phyloP scores from a whole-genome alignment of 495 filamentous ascomycete genomes.

The Astrocystis sublimbata region DNA sequence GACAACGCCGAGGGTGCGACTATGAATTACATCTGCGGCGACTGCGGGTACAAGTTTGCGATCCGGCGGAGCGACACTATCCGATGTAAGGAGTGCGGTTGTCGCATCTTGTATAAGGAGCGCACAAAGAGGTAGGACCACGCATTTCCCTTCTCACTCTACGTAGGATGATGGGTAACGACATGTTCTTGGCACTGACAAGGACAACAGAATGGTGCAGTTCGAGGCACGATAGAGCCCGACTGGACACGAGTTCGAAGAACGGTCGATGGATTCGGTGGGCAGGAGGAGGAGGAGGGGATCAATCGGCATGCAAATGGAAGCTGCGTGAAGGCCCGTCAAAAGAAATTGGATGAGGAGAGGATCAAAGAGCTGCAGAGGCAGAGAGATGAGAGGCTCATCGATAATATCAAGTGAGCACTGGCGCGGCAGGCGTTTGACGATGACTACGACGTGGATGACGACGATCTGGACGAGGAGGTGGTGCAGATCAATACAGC shows the following conservation, averaged over 20 bases:
- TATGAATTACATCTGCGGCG: slow-evolving; percentile 89
- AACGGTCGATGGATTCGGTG: too few species aligned
- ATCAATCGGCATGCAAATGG: too few species aligned
- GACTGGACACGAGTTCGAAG: too few species aligned
- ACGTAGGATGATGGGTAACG: too few species aligned
- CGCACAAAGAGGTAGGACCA: slow-evolving; percentile 83
- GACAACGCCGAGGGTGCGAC: slow-evolving; percentile 36
- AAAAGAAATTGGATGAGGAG: slow-evolving; percentile 73
- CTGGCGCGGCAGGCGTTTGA: slow-evolving; percentile 22
- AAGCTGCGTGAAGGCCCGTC: slow-evolving; percentile 73
- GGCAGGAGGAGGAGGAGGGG: too few species aligned
- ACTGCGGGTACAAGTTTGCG: slow-evolving; percentile 80
- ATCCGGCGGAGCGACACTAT: slow-evolving; percentile 85
- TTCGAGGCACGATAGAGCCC: slow-evolving; percentile 98
- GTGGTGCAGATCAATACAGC: slow-evolving; percentile 61
- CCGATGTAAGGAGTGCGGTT: slow-evolving; percentile 93
- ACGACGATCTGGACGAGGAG: slow-evolving; percentile 60
- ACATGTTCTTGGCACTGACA: neutral
- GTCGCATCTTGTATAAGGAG: slow-evolving; percentile 96
- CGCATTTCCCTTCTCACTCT: too few species aligned
- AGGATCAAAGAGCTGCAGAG: slow-evolving; percentile 43
- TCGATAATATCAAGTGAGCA: slow-evolving; percentile 21
- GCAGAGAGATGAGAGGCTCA: slow-evolving; percentile 21
- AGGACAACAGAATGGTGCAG: slow-evolving; percentile 76
- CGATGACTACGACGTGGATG: slow-evolving; percentile 60